phyloP scores from a whole-genome alignment of 768 basidiomycete species.

The Daedaleopsis nitida region DNA sequence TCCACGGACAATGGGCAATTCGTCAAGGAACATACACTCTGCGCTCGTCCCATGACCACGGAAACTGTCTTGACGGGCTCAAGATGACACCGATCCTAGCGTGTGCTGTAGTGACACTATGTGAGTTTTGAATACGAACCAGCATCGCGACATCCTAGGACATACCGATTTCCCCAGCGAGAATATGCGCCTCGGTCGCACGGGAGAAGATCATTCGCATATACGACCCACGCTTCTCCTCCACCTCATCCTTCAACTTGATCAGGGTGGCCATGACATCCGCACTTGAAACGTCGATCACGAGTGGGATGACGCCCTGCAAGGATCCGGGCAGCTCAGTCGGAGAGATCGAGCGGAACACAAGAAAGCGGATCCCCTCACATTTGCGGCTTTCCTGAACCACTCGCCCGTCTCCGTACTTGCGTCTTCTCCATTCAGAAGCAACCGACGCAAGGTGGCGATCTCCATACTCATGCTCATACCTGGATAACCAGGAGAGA shows the following conservation, averaged over 20 bases:
- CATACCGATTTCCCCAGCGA: conserved; percentile 65
- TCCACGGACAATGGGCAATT: not conserved
- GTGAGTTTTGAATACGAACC: not conserved
- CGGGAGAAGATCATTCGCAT: conserved; percentile 67
- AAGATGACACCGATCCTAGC: conserved; percentile 47
- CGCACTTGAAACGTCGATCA: conserved; percentile 73
- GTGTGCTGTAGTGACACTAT: not conserved
- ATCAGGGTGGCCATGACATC: conserved; percentile 83
- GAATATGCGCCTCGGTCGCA: conserved; percentile 64
- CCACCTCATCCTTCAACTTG: conserved; percentile 65
- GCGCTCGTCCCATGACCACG: conserved; percentile 60
- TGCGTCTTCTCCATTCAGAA: conserved; percentile 45
- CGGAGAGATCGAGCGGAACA: conserved; percentile 11
- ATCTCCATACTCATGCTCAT: conserved; percentile 80
- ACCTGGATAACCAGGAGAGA: conserved; percentile 16
- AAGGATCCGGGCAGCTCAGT: too few relatives aligned
- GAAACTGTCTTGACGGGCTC: conserved; percentile 60
- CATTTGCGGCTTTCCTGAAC: conserved; percentile 40
- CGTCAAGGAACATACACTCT: conserved; percentile 49
- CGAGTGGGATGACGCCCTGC: conserved; percentile 72
- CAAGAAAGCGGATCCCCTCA: conserved; percentile 11
- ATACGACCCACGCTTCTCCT: conserved; percentile 41
- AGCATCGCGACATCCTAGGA: too few relatives aligned
- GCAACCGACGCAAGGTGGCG: conserved; percentile 64
- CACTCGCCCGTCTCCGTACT: conserved; percentile 34